These are phyloP conservation scores for Penicillium sp. DNA, from an alignment of 2,329 filamentous ascomycete species.

Conservation along the genomic window DNA sequence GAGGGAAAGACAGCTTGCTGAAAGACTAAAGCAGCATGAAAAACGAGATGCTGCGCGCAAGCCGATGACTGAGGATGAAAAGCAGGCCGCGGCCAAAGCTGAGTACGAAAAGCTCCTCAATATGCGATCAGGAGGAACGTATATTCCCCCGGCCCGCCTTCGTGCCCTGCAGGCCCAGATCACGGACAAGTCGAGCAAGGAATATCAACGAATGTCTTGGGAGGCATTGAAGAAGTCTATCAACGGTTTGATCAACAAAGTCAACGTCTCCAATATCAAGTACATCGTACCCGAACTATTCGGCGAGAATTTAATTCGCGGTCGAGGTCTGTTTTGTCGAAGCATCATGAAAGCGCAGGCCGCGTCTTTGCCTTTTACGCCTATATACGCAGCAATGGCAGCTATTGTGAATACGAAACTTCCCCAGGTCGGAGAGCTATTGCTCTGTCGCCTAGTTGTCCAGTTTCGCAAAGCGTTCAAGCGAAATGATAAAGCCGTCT, in stretches of 20 bases:
- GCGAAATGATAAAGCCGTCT: slow-evolving; percentile 95
- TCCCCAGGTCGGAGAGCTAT: slow-evolving; percentile 86
- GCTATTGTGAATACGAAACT: slow-evolving; percentile 98
- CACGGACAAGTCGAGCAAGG: slow-evolving; percentile 91
- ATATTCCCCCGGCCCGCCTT: slow-evolving; percentile 88
- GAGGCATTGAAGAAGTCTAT: slow-evolving; percentile 98
- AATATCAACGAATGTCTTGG: slow-evolving; percentile 99
- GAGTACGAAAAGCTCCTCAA: slow-evolving; percentile 90
- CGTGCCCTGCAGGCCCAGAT: slow-evolving; percentile 93
- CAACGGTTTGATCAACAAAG: slow-evolving; percentile 98
- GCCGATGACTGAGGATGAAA: slow-evolving; percentile 70
- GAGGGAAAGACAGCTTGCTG: slow-evolving; percentile 48
- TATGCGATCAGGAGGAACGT: slow-evolving; percentile 92
- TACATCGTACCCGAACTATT: slow-evolving; percentile 95
- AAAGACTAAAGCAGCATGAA: slow-evolving; percentile 52
- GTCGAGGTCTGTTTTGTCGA: slow-evolving; percentile 86
- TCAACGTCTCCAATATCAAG: slow-evolving; percentile 98
- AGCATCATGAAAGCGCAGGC: slow-evolving; percentile 99
- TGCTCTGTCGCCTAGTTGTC: slow-evolving; percentile 78
- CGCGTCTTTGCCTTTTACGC: slow-evolving; percentile 89
- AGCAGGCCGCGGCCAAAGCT: slow-evolving; percentile 81
- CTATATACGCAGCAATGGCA: slow-evolving; percentile 92
- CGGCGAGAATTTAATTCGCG: slow-evolving; percentile 86
- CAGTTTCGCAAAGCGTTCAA: slow-evolving; percentile 96
- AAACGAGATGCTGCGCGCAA: slow-evolving; percentile 46